A percentile compares a stretch with the other conserved stretches of the same genome.
These are phyloP conservation scores for Sugiyamaella americana DNA, from an alignment of 805 yeast species.

Conservation along the genomic window DNA sequence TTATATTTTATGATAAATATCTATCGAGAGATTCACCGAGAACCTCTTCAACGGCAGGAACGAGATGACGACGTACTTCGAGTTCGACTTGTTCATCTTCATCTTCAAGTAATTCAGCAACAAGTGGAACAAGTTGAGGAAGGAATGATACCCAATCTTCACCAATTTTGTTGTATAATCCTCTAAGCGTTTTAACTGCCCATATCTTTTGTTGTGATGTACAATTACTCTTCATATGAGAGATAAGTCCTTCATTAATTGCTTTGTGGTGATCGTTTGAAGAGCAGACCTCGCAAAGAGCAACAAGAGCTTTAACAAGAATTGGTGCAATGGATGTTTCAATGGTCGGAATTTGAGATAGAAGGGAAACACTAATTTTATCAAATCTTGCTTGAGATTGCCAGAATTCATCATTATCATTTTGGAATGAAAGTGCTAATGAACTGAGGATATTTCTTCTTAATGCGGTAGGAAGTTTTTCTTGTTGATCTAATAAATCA, in stretches of 20 bases:
- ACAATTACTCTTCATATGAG: constrained; percentile 57
- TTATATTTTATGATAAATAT: constrained; percentile 27
- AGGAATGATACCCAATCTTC: constrained; percentile 88
- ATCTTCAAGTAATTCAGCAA: constrained; percentile 92
- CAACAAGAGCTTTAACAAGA: constrained; percentile 70
- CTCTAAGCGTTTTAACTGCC: constrained; percentile 74
- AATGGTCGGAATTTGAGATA: constrained; percentile 58
- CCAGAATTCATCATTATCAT: constrained; percentile 95
- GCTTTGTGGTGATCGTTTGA: constrained; percentile 61
- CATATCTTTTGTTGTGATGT: constrained; percentile 58
- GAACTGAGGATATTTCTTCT: constrained; percentile 71
- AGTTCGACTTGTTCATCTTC: constrained; percentile 90
- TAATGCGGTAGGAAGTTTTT: constrained; percentile 43
- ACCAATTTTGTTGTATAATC: constrained; percentile 83
- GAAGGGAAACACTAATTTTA: constrained; percentile 53
- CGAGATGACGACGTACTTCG: constrained; percentile 86
- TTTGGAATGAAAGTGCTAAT: constrained; percentile 72
- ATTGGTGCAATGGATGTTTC: constrained; percentile 74
- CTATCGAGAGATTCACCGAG: constrained; percentile 88
- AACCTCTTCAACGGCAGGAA: constrained; percentile 84
- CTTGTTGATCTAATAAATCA: constrained; percentile 41
- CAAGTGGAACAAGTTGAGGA: constrained; percentile 91
- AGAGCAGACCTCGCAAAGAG: constrained; percentile 60
- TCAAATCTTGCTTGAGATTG: constrained; percentile 80
- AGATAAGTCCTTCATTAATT: constrained; percentile 56